Conservation (phyloP, 345 rosid genomes). For the Trapa incisa region DNA sequence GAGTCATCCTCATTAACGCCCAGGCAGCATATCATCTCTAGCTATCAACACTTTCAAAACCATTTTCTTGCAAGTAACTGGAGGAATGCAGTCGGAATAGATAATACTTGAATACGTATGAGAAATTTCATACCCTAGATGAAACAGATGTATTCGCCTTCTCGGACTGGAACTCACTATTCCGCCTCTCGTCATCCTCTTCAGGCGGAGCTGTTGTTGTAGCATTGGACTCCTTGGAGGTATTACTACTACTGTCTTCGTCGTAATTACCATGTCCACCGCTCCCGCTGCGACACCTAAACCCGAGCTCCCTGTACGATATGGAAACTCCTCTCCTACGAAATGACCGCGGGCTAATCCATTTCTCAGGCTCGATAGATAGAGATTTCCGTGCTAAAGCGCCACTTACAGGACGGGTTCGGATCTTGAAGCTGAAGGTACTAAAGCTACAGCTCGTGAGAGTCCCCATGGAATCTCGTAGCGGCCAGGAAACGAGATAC, state of each 20-base stretch:
- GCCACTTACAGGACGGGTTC: conserved; percentile 12
- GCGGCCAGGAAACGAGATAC: not conserved
- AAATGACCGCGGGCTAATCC: conserved; percentile 17
- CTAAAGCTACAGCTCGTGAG: conserved; percentile 44
- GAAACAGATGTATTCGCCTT: conserved; percentile 34
- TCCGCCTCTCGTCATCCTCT: conserved; percentile 20
- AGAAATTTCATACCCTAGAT: conserved; percentile 27
- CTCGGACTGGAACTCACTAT: conserved; percentile 32
- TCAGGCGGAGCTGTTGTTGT: conserved; percentile 33
- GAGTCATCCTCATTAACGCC: not conserved
- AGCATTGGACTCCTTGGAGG: conserved; percentile 25
- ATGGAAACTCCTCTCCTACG: conserved; percentile 10
- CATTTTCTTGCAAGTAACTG: not conserved
- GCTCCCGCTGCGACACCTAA: conserved; percentile 25
- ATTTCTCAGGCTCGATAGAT: conserved; percentile 10
- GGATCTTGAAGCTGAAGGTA: conserved; percentile 23
- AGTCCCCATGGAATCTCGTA: conserved; percentile 40
- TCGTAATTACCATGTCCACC: conserved; percentile 7
- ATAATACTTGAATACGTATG: not conserved
- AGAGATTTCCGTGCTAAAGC: conserved; percentile 12
- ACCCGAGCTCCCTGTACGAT: conserved; percentile 14
- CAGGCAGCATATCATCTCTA: not conserved
- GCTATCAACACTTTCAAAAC: not conserved
- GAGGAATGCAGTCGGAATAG: not conserved
- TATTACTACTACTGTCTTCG: conserved; percentile 13